Evolutionary conservation across 441 rosid genomes (phyloP), one percentile per base, ranked within the genome.

Genomic region (Melastoma candidum): DNA sequence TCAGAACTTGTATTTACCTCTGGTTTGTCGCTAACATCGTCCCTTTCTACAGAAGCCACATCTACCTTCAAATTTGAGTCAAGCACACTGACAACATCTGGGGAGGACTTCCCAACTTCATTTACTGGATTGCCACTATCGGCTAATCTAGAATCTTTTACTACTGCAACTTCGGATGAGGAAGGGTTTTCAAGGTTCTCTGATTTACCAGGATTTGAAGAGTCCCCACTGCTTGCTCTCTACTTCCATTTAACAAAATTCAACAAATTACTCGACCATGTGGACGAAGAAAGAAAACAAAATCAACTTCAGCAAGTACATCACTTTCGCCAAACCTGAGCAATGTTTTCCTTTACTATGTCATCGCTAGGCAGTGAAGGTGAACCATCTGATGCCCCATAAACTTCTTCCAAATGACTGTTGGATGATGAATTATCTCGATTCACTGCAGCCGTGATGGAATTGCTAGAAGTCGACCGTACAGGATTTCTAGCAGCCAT

Each of bases 401-500:
- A 78, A 44, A 74, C 67, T 32, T 77, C 57, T 59, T 57, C 68
- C 49, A 43, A 64, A 62, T 51, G 62, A 12, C 58, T 63, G 3
- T 53, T 63, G 3, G 53, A 56, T 49, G 75, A 65, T 63, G 85
- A 71, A 63, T 70, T 60, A 26, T 66, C 79, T 56, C 60, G 67
- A 47, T 66, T 75, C 53, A 68, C 64, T 11, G 65, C 53, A 54
- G 61, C 68, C 56, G 29, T 56, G 57, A 6, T 65, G 47, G 87
- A 63, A 57, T 74, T 63, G 49, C 57, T 69, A 64, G 83, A 60
- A 47, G 62, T 47, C 55, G 83, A 66, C 45, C 70, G 60, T 55
- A 74, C 82, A 45, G 72, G 57, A 72, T 78, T 76, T 63, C 72
- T 77, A 32, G 81, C 72, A 62, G 84, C 83, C 46, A 90, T 83